A percentile compares a stretch with the other conserved stretches of the same genome.
Conservation (phyloP, 2,329 filamentous ascomycete species). For the Penicillium freii region DNA sequence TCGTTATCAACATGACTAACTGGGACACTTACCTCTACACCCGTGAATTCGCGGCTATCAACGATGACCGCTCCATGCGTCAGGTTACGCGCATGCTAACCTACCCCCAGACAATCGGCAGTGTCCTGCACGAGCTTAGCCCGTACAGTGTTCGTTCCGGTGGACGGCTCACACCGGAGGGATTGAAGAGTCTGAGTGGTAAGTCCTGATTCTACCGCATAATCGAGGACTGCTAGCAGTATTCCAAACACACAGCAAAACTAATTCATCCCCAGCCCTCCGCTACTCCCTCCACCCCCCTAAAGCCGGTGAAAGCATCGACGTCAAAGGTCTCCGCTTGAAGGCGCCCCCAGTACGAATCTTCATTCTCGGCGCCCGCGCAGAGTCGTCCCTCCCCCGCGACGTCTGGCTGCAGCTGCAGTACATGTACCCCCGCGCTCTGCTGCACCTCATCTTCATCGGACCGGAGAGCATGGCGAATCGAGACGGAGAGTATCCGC, state of each 20-base stretch:
- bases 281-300: slow-evolving; percentile 93
- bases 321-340: slow-evolving; percentile 75
- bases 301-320: slow-evolving; percentile 68
- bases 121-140: slow-evolving; percentile 88
- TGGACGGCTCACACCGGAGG: slow-evolving; percentile 78
- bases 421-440: slow-evolving; percentile 91
- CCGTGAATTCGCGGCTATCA: slow-evolving; percentile 83
- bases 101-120: slow-evolving; percentile 88
- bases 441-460: slow-evolving; percentile 89
- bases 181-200: slow-evolving; percentile 91
- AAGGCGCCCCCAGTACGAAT: slow-evolving; percentile 85
- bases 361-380: slow-evolving; percentile 90
- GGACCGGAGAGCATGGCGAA: slow-evolving; percentile 95
- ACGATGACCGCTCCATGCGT: slow-evolving; percentile 84
- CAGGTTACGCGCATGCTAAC: slow-evolving; percentile 92
- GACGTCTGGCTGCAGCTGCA: slow-evolving; percentile 91
- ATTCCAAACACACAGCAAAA: not conserved
- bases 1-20: slow-evolving; percentile 93
- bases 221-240: not conserved
- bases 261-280: slow-evolving; percentile 58
- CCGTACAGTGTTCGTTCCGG: slow-evolving; percentile 78
- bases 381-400: slow-evolving; percentile 93
- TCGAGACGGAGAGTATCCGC: slow-evolving; percentile 86
- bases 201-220: slow-evolving; percentile 39
- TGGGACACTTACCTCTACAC: slow-evolving; percentile 98